These are phyloP conservation scores for Mortierella hygrophila DNA, from an alignment of 192 early-diverging fungal species.

Conservation along the genomic window DNA sequence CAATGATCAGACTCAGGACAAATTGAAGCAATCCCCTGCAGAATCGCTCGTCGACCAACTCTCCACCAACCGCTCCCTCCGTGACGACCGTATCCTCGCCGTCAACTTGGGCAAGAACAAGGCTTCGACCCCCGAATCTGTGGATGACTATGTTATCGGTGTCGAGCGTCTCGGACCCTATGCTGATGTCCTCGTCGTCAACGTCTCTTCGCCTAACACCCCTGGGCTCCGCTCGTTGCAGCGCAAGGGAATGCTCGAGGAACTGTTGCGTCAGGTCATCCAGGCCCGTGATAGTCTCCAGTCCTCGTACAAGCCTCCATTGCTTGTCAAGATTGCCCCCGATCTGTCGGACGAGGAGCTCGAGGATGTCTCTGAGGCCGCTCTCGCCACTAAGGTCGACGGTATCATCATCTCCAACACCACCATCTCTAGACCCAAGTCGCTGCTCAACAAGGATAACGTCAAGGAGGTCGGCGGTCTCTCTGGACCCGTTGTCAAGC, in stretches of 20 bases:
- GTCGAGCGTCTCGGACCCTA: slow-evolving; percentile 77
- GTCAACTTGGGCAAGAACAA: slow-evolving; percentile 95
- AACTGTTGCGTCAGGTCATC: slow-evolving; percentile 76
- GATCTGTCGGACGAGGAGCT: slow-evolving; percentile 83
- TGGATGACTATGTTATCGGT: slow-evolving; percentile 87
- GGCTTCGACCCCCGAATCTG: slow-evolving; percentile 71
- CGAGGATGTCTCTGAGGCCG: slow-evolving; percentile 83
- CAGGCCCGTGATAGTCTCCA: slow-evolving; percentile 58
- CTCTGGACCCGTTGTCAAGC: slow-evolving; percentile 82
- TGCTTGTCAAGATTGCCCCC: slow-evolving; percentile 93
- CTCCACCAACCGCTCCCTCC: slow-evolving; percentile 69
- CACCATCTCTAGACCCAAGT: slow-evolving; percentile 78
- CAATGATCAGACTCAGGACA: slow-evolving; percentile 60
- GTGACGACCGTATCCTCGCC: slow-evolving; percentile 74
- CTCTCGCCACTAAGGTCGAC: slow-evolving; percentile 77
- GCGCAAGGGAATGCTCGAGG: slow-evolving; percentile 77
- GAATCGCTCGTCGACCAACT: slow-evolving; percentile 55
- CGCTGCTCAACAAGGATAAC: slow-evolving; percentile 67
- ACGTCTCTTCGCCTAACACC: slow-evolving; percentile 91
- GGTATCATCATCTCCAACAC: slow-evolving; percentile 94
- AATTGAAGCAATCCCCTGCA: slow-evolving; percentile 45
- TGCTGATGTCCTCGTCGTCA: slow-evolving; percentile 93
- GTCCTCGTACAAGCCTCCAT: slow-evolving; percentile 68
- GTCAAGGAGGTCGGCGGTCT: slow-evolving; percentile 75
- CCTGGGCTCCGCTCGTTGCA: slow-evolving; percentile 83